Conservation (phyloP, 306 rosid species). For the Psophocarpus tetragonolobus region DNA sequence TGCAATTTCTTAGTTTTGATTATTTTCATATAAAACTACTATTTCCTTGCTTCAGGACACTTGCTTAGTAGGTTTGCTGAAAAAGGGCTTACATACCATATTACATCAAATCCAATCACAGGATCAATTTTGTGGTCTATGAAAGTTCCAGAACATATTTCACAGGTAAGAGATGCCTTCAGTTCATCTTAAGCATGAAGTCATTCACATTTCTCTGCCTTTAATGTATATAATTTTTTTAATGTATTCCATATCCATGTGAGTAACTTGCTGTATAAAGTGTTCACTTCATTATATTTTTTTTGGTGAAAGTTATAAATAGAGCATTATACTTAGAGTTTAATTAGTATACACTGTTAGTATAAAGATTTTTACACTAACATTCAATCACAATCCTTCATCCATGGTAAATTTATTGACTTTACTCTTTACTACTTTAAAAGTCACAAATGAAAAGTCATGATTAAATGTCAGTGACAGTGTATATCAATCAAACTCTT, state of each 20-base stretch:
- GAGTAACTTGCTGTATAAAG: constrained; percentile 3
- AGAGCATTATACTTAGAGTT: too few relatives aligned
- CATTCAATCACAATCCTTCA: too few relatives aligned
- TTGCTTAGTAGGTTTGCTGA: constrained; percentile 87
- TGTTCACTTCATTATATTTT: background rate
- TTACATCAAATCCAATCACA: constrained; percentile 79
- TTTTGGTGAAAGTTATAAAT: background rate
- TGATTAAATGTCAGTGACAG: too few relatives aligned
- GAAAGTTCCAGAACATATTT: constrained; percentile 80
- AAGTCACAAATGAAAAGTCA: too few relatives aligned
- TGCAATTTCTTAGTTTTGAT: background rate
- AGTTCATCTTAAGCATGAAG: background rate
- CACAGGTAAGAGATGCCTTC: constrained; percentile 55
- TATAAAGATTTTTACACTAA: too few relatives aligned
- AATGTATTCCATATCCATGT: background rate
- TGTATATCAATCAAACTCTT: too few relatives aligned
- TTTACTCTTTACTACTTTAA: too few relatives aligned
- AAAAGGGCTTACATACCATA: constrained; percentile 72
- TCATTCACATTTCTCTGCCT: constrained; percentile 19
- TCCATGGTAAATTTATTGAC: too few relatives aligned
- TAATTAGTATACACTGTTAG: too few relatives aligned
- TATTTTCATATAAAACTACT: constrained; percentile 21
- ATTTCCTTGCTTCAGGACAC: constrained; percentile 55
- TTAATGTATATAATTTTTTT: background rate
- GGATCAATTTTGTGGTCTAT: constrained; percentile 89